Percentiles rank a stretch among this genome's conserved stretches.
Evolutionary conservation across 192 early-diverging fungal genomes (phyloP).

Genomic region (Gigaspora rosea): DNA sequence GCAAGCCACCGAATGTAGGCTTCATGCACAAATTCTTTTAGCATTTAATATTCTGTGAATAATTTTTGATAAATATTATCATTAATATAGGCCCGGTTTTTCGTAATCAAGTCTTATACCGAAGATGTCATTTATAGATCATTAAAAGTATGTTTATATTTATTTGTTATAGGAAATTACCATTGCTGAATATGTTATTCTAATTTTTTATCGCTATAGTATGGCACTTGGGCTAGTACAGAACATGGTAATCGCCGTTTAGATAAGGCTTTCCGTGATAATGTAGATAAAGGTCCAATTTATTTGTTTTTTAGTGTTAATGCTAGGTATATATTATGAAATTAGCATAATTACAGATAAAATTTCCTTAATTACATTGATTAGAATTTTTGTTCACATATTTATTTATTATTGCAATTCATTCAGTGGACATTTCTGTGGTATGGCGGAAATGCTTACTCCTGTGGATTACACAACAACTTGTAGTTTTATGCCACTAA

Average conservation of each 20-base stretch:
- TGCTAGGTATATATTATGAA: slow-evolving; percentile 30
- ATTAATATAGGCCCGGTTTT: slow-evolving; percentile 48
- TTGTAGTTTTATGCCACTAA: no score
- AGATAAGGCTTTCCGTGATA: slow-evolving; percentile 46
- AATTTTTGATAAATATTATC: neutral
- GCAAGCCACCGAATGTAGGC: slow-evolving; percentile 27
- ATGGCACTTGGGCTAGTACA: slow-evolving; percentile 55
- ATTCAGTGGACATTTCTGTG: slow-evolving; percentile 58
- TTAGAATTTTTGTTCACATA: neutral
- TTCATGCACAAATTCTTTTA: neutral
- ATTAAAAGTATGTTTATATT: slow-evolving; percentile 18
- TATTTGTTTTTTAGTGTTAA: slow-evolving; percentile 61
- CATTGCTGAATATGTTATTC: no score
- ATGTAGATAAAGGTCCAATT: slow-evolving; percentile 36
- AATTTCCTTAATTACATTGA: neutral
- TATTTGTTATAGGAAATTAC: no score
- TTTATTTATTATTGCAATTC: neutral
- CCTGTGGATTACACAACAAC: no score
- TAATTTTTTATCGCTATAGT: slow-evolving; percentile 20
- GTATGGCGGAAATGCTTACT: slow-evolving; percentile 55
- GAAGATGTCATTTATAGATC: slow-evolving; percentile 50
- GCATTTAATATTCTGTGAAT: neutral
- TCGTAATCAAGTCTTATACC: slow-evolving; percentile 59
- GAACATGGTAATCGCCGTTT: slow-evolving; percentile 60
- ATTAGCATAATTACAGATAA: no score